Evolutionary conservation across 176 grass and related monocot species (phyloP).

Genomic region (Raddia guianensis): DNA sequence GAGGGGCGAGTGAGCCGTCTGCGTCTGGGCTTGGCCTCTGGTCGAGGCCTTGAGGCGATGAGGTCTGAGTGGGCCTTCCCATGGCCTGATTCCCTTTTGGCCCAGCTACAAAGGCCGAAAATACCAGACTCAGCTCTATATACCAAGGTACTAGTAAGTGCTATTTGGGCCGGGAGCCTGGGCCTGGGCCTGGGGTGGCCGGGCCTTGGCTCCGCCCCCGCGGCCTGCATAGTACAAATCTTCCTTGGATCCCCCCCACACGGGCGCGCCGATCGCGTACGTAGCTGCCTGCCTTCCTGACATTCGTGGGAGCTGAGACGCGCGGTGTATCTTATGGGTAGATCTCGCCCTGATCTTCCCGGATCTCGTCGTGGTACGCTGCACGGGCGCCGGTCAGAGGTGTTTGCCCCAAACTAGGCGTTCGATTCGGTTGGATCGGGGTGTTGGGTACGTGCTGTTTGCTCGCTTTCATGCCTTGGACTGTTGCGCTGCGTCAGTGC

Average conservation of each 20-base stretch:
- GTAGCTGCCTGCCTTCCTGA: not conserved
- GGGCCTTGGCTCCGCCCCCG: too few relatives aligned
- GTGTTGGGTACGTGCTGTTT: not conserved
- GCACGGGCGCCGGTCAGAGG: not conserved
- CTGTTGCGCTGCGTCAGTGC: not conserved
- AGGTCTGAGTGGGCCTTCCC: too few relatives aligned
- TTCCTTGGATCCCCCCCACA: not conserved
- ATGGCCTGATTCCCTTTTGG: too few relatives aligned
- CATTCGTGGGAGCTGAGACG: not conserved
- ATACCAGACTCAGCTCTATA: too few relatives aligned
- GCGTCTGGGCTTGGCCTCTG: too few relatives aligned
- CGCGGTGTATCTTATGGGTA: not conserved
- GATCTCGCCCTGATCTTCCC: conserved; percentile 12
- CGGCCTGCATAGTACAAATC: not conserved
- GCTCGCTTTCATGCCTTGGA: not conserved
- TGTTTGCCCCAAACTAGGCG: not conserved
- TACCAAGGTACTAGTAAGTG: too few relatives aligned
- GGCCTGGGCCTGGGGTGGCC: too few relatives aligned
- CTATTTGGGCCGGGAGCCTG: too few relatives aligned
- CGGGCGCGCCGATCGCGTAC: not conserved
- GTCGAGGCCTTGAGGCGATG: too few relatives aligned
- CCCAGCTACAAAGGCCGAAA: too few relatives aligned
- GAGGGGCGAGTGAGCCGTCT: too few relatives aligned
- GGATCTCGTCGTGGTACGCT: conserved; percentile 14
- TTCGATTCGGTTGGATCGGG: not conserved